Percentiles rank a stretch among this genome's conserved stretches.
Conservation (phyloP, 495 filamentous ascomycete species). For the Penicillium arizonense region DNA sequence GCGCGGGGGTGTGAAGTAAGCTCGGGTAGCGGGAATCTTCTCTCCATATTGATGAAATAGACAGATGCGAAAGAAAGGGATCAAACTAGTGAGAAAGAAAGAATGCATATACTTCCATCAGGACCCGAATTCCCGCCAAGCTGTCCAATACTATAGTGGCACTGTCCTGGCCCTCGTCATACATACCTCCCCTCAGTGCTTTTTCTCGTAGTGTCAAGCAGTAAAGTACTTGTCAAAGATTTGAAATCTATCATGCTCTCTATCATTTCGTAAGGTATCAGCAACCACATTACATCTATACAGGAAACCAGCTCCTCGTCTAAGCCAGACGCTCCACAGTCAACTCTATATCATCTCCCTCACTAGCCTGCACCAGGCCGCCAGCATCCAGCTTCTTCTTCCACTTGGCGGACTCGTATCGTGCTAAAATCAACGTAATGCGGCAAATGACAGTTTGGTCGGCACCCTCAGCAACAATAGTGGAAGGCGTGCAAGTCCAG, state of each 20-base stretch:
- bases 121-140: too few relatives aligned
- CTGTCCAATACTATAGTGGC: too few relatives aligned
- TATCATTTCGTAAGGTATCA: slow-evolving; percentile 10
- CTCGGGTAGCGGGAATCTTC: too few relatives aligned
- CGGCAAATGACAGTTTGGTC: slow-evolving; percentile 54
- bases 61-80: too few relatives aligned
- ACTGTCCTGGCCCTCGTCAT: too few relatives aligned
- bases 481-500: slow-evolving; percentile 78
- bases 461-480: slow-evolving; percentile 36
- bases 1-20: too few relatives aligned
- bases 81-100: too few relatives aligned
- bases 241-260: slow-evolving; percentile 1
- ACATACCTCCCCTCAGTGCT: too few relatives aligned
- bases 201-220: too few relatives aligned
- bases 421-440: slow-evolving; percentile 82
- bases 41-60: too few relatives aligned
- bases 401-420: slow-evolving; percentile 86
- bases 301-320: slow-evolving; percentile 19
- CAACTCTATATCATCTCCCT: slow-evolving; percentile 25
- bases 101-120: too few relatives aligned
- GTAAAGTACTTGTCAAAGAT: too few relatives aligned
- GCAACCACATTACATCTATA: slow-evolving; percentile 1
- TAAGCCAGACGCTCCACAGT: slow-evolving; percentile 41
- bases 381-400: slow-evolving; percentile 74
- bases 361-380: slow-evolving; percentile 52